A percentile compares a stretch with the other conserved stretches of the same genome.
These are phyloP conservation scores for Trichosporon faecale DNA, from an alignment of 1,284 basidiomycete genomes.

Conservation along the genomic window DNA sequence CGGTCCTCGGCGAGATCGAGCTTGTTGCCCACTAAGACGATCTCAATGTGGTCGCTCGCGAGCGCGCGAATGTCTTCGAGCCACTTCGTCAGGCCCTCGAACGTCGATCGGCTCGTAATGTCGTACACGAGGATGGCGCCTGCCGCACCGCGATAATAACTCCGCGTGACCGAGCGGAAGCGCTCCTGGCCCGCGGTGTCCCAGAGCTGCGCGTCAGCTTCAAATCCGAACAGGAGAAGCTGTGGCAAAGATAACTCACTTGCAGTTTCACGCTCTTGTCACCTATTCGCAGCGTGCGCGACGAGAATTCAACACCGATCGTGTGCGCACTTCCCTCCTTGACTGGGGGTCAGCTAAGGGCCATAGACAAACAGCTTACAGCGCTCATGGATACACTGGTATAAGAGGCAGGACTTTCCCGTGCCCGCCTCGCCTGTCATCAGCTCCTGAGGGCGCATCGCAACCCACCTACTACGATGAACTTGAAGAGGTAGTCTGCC, in stretches of 20 bases:
- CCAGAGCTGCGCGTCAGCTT: slow-evolving; percentile 65
- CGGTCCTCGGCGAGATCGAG: slow-evolving; percentile 88
- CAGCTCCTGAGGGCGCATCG: slow-evolving; percentile 6
- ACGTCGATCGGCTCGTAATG: slow-evolving; percentile 72
- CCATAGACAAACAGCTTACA: slow-evolving; percentile 56
- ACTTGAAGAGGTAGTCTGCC: slow-evolving; percentile 93
- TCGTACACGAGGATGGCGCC: slow-evolving; percentile 95
- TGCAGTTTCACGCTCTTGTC: slow-evolving; percentile 93
- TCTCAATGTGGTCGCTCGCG: slow-evolving; percentile 77
- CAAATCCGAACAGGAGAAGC: neutral
- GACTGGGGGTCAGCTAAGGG: slow-evolving; percentile 58
- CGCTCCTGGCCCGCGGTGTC: slow-evolving; percentile 96
- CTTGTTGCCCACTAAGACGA: slow-evolving; percentile 93
- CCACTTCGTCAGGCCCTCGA: slow-evolving; percentile 78
- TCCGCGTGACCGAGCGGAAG: slow-evolving; percentile 92
- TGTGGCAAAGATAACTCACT: slow-evolving; percentile 55
- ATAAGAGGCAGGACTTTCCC: slow-evolving; percentile 92
- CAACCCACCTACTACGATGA: slow-evolving; percentile 81
- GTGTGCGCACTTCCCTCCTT: slow-evolving; percentile 96
- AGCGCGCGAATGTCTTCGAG: slow-evolving; percentile 85
- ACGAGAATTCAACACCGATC: slow-evolving; percentile 94
- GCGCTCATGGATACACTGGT: slow-evolving; percentile 91
- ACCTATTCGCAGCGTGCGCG: slow-evolving; percentile 78
- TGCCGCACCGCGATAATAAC: slow-evolving; percentile 93
- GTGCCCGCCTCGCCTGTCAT: slow-evolving; percentile 84